These are phyloP conservation scores for Cryphonectria carpinicola DNA, from an alignment of 2,329 filamentous ascomycete genomes.

Conservation along the genomic window DNA sequence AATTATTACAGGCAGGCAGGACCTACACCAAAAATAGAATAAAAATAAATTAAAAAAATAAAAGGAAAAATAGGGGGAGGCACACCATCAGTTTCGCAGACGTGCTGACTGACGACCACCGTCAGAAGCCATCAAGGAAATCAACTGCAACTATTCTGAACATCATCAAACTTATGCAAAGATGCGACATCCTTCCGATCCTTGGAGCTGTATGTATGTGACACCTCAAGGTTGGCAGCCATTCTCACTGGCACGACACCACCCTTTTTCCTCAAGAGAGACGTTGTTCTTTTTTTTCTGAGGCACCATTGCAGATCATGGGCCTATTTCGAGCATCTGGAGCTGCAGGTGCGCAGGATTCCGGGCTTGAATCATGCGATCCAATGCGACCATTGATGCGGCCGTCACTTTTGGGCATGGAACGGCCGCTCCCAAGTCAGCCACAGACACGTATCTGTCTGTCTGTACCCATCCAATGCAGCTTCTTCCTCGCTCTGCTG, in stretches of 20 bases:
- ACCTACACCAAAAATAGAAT: too few species aligned
- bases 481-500: neutral
- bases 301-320: neutral
- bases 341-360: neutral
- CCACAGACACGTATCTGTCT: conserved; percentile 4
- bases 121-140: neutral
- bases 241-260: neutral
- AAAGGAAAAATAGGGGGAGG: neutral
- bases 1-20: neutral
- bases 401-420: neutral
- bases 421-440: neutral
- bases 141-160: neutral
- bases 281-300: neutral
- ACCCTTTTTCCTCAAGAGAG: neutral
- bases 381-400: neutral
- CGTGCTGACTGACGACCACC: neutral
- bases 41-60: too few species aligned
- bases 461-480: neutral
- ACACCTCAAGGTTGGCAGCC: neutral
- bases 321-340: neutral
- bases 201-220: neutral
- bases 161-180: neutral
- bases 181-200: neutral
- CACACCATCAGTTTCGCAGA: neutral
- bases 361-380: neutral